Conservation (phyloP, 2,329 filamentous ascomycete species). For the Massarina eburnea region DNA sequence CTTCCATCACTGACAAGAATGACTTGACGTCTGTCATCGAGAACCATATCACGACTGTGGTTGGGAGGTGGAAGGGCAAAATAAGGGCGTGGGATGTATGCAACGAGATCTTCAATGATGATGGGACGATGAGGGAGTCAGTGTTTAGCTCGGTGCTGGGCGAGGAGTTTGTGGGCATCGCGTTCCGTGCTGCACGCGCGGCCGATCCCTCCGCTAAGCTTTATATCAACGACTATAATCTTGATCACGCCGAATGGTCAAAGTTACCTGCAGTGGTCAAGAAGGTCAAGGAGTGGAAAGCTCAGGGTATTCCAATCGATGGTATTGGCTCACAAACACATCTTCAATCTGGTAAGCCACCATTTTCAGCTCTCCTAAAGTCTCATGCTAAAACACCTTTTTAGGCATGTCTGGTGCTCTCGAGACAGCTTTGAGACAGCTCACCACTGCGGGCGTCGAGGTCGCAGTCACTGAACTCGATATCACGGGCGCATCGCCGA, state of each 20-base stretch:
- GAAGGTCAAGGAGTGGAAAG: conserved; percentile 41
- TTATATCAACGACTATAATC: conserved; percentile 66
- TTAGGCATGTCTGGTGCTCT: background rate
- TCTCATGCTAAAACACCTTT: background rate
- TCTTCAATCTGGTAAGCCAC: conserved; percentile 23
- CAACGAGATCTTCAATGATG: conserved; percentile 57
- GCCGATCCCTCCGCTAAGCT: conserved; percentile 62
- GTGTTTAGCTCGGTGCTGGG: conserved; percentile 61
- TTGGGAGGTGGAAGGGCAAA: conserved; percentile 40
- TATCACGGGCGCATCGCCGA: conserved; percentile 43
- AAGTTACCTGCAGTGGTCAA: conserved; percentile 37
- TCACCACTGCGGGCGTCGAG: conserved; percentile 49
- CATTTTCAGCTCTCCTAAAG: background rate
- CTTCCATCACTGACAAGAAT: conserved; percentile 36
- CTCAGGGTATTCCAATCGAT: conserved; percentile 54
- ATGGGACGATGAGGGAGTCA: conserved; percentile 55
- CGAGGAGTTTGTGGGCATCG: conserved; percentile 58
- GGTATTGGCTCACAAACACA: conserved; percentile 65
- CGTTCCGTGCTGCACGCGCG: conserved; percentile 59
- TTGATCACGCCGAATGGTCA: conserved; percentile 54
- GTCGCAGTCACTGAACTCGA: conserved; percentile 65
- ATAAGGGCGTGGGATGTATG: conserved; percentile 44
- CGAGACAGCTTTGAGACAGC: background rate
- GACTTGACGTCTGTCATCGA: conserved; percentile 42
- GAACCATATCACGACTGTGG: conserved; percentile 42